phyloP scores from a whole-genome alignment of 441 rosid genomes.

The Aleurites moluccanus region DNA sequence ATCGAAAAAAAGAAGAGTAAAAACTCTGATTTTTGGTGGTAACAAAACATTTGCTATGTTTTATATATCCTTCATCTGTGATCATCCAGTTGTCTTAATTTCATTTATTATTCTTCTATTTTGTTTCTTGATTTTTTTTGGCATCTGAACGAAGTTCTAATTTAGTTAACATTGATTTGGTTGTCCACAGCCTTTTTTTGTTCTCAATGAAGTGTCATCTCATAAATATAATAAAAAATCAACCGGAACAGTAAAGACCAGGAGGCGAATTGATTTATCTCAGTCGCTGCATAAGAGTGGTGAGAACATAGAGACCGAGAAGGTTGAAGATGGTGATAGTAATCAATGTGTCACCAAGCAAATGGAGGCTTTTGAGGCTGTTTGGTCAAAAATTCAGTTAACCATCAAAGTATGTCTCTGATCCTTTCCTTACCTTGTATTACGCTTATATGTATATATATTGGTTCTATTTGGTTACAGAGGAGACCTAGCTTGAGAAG shows the following conservation, averaged over 20 bases:
- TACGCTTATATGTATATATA: background rate
- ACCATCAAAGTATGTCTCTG: constrained; percentile 47
- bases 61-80: background rate
- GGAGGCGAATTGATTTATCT: constrained; percentile 56
- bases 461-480: no score
- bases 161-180: background rate
- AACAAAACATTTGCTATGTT: background rate
- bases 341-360: constrained; percentile 30
- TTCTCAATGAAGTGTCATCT: constrained; percentile 53
- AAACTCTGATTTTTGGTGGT: no score
- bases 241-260: constrained; percentile 37
- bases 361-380: constrained; percentile 60
- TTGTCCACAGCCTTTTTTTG: constrained; percentile 55
- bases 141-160: background rate
- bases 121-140: background rate
- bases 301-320: constrained; percentile 34
- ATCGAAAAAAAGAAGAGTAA: no score
- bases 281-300: constrained; percentile 30
- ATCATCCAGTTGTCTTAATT: background rate
- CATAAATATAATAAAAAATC: constrained; percentile 39
- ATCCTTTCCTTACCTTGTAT: constrained; percentile 11
- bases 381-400: constrained; percentile 77
- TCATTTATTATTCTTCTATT: background rate
- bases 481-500: background rate
- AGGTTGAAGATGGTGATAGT: constrained; percentile 31